Conservation (phyloP, 176 grass and related monocot genomes). For the Luzula sylvatica region DNA sequence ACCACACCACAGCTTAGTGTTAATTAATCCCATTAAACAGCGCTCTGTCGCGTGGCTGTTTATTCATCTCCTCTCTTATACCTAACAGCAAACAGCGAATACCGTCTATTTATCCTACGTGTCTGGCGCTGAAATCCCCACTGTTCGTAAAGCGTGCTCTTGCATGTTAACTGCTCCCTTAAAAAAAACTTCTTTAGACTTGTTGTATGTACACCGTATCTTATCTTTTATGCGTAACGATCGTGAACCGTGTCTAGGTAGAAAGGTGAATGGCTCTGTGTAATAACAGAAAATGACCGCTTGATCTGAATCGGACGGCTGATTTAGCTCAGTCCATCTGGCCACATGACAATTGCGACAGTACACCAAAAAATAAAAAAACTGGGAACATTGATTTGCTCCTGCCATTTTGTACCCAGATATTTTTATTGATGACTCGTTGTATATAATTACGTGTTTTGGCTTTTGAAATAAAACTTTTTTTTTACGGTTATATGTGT, state of each 20-base stretch:
- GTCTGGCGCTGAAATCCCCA: background rate
- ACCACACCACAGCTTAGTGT: constrained; percentile 11
- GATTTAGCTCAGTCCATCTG: background rate
- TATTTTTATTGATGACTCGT: background rate
- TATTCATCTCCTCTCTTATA: background rate
- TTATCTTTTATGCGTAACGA: too few relatives aligned
- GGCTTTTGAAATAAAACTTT: background rate
- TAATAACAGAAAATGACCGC: background rate
- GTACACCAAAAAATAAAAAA: background rate
- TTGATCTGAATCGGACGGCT: constrained; percentile 22
- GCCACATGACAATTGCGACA: constrained; percentile 4
- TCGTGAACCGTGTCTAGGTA: background rate
- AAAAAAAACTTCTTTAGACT: background rate
- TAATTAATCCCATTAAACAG: constrained; percentile 17
- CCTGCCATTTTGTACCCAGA: background rate
- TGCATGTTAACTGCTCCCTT: background rate
- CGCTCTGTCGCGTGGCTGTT: background rate
- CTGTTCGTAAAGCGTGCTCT: background rate
- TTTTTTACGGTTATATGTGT: too few relatives aligned
- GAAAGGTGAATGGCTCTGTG: constrained; percentile 1
- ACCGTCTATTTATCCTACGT: background rate
- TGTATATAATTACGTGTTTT: background rate
- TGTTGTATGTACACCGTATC: background rate
- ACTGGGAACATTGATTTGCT: background rate
- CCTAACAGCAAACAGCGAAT: constrained; percentile 7